phyloP scores from a whole-genome alignment of 345 rosid species.

The Hypericum androsaemum region DNA sequence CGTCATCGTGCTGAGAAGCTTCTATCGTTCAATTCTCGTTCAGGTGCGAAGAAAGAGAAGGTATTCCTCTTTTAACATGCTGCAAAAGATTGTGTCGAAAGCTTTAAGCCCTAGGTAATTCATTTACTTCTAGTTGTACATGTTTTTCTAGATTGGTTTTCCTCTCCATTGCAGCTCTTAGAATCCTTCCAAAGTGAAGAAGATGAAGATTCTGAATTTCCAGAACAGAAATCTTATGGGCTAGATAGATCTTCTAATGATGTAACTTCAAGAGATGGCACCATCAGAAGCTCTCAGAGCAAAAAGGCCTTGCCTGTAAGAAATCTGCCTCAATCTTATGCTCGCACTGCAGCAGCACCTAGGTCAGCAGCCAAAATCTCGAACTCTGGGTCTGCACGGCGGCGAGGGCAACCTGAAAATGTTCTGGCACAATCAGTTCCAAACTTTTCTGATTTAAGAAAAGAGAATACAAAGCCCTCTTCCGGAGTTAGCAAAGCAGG shows the following conservation, averaged over 20 bases:
- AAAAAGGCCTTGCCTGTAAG: slow-evolving; percentile 34
- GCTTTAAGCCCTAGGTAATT: neutral
- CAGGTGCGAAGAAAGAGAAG: slow-evolving; percentile 60
- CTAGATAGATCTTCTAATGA: slow-evolving; percentile 14
- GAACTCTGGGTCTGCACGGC: slow-evolving; percentile 42
- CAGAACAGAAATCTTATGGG: too few relatives aligned
- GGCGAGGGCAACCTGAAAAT: slow-evolving; percentile 61
- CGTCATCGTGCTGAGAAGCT: slow-evolving; percentile 53
- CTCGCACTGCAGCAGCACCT: slow-evolving; percentile 47
- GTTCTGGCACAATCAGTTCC: slow-evolving; percentile 77
- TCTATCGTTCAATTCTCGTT: slow-evolving; percentile 38
- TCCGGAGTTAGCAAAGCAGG: slow-evolving; percentile 44
- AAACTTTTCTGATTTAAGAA: slow-evolving; percentile 73
- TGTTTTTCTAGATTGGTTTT: neutral
- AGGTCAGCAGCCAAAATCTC: slow-evolving; percentile 53
- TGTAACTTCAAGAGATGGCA: slow-evolving; percentile 28
- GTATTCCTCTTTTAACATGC: slow-evolving; percentile 28
- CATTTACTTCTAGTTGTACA: neutral
- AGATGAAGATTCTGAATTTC: too few relatives aligned
- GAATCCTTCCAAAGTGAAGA: too few relatives aligned
- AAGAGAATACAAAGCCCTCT: slow-evolving; percentile 75
- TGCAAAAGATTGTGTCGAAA: neutral
- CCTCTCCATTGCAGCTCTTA: too few relatives aligned
- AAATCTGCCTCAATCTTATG: slow-evolving; percentile 42
- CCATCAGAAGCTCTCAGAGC: slow-evolving; percentile 45